Conservation (phyloP, 306 rosid species). For the Comarum palustre region DNA sequence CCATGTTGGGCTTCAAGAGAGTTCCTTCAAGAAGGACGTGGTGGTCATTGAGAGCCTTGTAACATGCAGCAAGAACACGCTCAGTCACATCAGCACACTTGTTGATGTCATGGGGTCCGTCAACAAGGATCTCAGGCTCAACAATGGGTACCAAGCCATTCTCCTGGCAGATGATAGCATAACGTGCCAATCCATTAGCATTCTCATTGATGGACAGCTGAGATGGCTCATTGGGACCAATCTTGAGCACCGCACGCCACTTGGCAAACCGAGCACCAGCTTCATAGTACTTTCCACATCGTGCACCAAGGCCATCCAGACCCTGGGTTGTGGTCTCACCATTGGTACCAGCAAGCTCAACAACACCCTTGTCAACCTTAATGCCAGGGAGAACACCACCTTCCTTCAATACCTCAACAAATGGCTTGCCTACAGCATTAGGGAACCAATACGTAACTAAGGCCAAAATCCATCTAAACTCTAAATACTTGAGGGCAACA, state of each 20-base stretch:
- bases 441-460: background rate
- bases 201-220: conserved; percentile 62
- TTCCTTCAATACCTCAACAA: conserved; percentile 59
- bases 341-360: conserved; percentile 59
- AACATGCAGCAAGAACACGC: conserved; percentile 83
- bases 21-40: conserved; percentile 76
- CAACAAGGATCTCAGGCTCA: conserved; percentile 80
- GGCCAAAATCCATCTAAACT: background rate
- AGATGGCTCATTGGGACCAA: conserved; percentile 70
- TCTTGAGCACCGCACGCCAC: conserved; percentile 85
- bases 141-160: conserved; percentile 77
- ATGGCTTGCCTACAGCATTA: conserved; percentile 54
- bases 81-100: conserved; percentile 64
- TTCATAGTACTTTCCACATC: conserved; percentile 67
- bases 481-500: background rate
- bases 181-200: conserved; percentile 73
- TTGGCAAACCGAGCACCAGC: conserved; percentile 82
- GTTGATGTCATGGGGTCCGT: conserved; percentile 64
- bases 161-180: conserved; percentile 74
- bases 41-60: conserved; percentile 77
- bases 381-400: conserved; percentile 73
- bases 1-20: conserved; percentile 83
- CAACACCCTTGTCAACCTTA: conserved; percentile 75
- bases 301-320: conserved; percentile 59
- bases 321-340: conserved; percentile 87